Evolutionary conservation across 306 rosid species (phyloP), one percentile per base, ranked within the genome.

Genomic region (Quercus ilex): DNA sequence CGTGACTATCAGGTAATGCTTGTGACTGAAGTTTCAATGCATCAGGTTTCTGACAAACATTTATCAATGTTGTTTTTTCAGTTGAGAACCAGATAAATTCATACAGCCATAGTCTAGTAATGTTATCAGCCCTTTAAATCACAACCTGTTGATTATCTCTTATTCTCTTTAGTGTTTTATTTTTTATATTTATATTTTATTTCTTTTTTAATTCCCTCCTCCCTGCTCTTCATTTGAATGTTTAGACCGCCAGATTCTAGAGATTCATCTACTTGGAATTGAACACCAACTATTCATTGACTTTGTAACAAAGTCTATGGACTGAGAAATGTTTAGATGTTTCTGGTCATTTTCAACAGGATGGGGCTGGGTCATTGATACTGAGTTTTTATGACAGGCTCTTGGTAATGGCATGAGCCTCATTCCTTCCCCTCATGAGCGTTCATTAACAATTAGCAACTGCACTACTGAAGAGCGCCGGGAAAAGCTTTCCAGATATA

Each of bases 401-500:
- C 94, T 96, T 52, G 85, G 90, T 74, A 96, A 83, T 76, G 87
- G 84, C 49, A 87, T 84, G 76, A 88, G 87, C 82, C 57, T 79
- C 23, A 28, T 84, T 77, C 94, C 85, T 51, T 91, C 98, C 75
- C 84, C 93, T 41, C 81, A 5, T 20, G 97, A 93, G 87, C 88
- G 83, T 80, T 89, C 96, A 10, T 76, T 86, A 74, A 57, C 77
- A 19, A 75, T 81, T 83, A 84, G 82, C 88, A 90, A 92, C 87
- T 89, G 90, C 86, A 92, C 81, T 79, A 85, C 87, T 0, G 96
- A 96, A 83, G 98, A 91, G 38, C 99, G 99, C 74, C 79, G 1
- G 59, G 96, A 96, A 82, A 90, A 96, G 87, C 98, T 96, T 78
- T 90, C 97, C 17, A 89, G 99, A 85, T 96, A 96, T 83, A 88